Evolutionary conservation across 2,329 filamentous ascomycete genomes (phyloP).

Genomic region (Fusarium haematococcum): DNA sequence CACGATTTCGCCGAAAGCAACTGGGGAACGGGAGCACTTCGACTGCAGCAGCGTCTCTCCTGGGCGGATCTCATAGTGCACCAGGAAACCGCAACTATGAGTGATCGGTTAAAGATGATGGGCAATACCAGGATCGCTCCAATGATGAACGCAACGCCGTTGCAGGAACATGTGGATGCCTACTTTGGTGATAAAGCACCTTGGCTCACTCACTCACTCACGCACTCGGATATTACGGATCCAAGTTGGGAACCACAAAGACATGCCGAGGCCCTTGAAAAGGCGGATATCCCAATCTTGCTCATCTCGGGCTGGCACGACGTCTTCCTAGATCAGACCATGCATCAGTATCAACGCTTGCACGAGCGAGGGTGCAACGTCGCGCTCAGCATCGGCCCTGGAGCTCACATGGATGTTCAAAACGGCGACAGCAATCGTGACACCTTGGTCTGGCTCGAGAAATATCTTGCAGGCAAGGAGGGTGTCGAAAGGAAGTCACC

Average conservation of each 20-base stretch:
- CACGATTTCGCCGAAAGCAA: background rate
- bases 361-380: background rate
- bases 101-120: background rate
- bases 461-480: background rate
- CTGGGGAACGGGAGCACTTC: background rate
- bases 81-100: background rate
- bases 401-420: background rate
- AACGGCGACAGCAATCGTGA: background rate
- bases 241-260: background rate
- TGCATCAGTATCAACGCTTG: background rate
- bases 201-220: background rate
- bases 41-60: background rate
- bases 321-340: background rate
- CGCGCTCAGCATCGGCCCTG: background rate
- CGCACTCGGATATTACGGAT: background rate
- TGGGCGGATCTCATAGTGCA: background rate
- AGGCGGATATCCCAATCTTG: background rate
- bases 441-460: background rate
- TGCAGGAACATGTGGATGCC: background rate
- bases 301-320: background rate
- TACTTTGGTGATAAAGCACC: background rate
- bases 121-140: background rate
- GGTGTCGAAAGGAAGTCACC: background rate
- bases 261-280: background rate
- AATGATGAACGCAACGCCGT: background rate